Base-by-base conservation (phyloP, 441 rosid species). In the Sinapis alba region DNA sequence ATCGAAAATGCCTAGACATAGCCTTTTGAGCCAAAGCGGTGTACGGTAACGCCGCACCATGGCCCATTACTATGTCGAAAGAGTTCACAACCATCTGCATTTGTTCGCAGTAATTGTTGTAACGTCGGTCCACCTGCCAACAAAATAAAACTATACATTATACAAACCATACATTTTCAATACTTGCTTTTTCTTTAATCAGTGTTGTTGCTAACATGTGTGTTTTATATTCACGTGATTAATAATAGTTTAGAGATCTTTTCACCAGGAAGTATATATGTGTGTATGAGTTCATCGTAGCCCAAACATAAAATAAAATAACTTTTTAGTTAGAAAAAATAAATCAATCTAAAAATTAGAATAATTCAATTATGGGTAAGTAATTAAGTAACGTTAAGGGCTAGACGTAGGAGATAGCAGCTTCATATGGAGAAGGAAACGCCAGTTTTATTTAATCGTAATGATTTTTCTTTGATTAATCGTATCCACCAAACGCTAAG, bases 21-120 rank as follows among this genome's bases (percentile, higher is more conserved):
- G 99, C 98, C 83, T 93, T 93, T 81, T 91, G 97, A n/a, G 98
- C 99, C 0, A 95, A 88, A 7, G 94, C 88, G 0, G 99, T 93
- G 86, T 95, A 95, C 0, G 97, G 95, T 3, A 85, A 85, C 0
- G 98, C 97, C 1, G 97, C 86, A 2, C 99, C 95, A 8, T 79
- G 90, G 2, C 98, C 99, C 92, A 93, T 87, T 62, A 93, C 92
- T 57, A 87, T 65, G 76, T 95, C 98, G 75, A 91, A 93, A 72
- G 97, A 93, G 84, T 91, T 93, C 84, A 93, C 96, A 21, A 95
- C 96, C 93, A 85, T 86, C 68, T 93, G 98, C 99, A 95, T 95
- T 73, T 91, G 97, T 74, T 95, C 97, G 69, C 98, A 91, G 69
- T 95, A 95, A 80, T 95, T 89, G 82, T 83, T 91, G 84, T 95